Evolutionary conservation across 2,329 filamentous ascomycete genomes (phyloP).

Genomic region (Sporothrix variecibatus): DNA sequence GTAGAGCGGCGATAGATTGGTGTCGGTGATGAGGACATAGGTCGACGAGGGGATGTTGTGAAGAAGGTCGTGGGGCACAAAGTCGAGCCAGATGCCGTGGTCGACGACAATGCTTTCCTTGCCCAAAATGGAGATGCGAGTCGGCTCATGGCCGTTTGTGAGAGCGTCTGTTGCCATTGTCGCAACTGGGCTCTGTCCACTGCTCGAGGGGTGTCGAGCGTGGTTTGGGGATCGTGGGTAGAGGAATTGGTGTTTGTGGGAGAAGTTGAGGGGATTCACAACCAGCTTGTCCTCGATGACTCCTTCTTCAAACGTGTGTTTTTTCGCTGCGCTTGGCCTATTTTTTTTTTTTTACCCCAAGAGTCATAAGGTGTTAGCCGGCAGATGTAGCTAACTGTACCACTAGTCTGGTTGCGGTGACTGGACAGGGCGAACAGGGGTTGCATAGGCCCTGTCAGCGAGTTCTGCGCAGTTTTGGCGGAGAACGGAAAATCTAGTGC

Average conservation of each 20-base stretch:
- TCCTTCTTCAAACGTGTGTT: neutral
- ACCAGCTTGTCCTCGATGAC: neutral
- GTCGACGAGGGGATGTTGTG: constrained; percentile 78
- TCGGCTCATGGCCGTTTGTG: constrained; percentile 42
- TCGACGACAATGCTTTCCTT: constrained; percentile 90
- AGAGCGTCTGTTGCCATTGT: constrained; percentile 24
- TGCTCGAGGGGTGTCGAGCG: neutral
- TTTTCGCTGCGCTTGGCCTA: constrained; percentile 1
- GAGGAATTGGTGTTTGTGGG: neutral
- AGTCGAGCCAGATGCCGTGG: constrained; percentile 83
- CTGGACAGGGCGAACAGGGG: neutral
- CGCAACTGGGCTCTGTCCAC: constrained; percentile 3
- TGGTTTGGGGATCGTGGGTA: neutral
- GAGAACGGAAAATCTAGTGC: neutral
- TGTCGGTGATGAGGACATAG: constrained; percentile 95
- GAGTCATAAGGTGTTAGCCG: neutral
- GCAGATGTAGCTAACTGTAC: neutral
- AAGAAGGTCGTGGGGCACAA: constrained; percentile 79
- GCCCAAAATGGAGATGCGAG: constrained; percentile 77
- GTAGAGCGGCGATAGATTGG: constrained; percentile 81
- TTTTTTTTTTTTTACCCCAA: constrained; percentile 10
- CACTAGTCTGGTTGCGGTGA: neutral
- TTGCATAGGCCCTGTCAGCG: neutral
- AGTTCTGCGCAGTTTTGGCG: neutral
- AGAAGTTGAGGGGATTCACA: constrained; percentile 7